Conservation (phyloP, 2,329 filamentous ascomycete genomes). For the Talaromyces atroroseus region DNA sequence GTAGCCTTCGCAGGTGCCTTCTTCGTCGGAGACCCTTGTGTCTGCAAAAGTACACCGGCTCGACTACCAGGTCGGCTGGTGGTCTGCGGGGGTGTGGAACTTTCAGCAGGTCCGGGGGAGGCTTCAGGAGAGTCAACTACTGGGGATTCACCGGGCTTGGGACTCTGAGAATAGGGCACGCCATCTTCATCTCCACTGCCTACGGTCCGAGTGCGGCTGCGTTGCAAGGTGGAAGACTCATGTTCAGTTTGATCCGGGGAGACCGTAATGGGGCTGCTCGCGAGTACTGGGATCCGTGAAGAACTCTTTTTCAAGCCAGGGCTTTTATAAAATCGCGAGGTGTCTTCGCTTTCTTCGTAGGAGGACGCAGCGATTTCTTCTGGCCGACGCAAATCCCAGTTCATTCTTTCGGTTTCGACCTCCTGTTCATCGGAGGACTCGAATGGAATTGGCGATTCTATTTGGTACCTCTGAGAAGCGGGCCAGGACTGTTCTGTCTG, state of each 20-base stretch:
- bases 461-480: slow-evolving; percentile 23
- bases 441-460: slow-evolving; percentile 29
- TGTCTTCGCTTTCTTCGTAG: slow-evolving; percentile 25
- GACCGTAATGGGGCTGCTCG: slow-evolving; percentile 71
- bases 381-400: slow-evolving; percentile 69
- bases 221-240: slow-evolving; percentile 57
- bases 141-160: slow-evolving; percentile 59
- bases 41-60: slow-evolving; percentile 19
- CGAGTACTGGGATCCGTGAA: slow-evolving; percentile 83
- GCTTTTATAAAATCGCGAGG: slow-evolving; percentile 48
- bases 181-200: slow-evolving; percentile 57
- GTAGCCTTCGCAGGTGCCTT: slow-evolving; percentile 25
- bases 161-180: slow-evolving; percentile 55
- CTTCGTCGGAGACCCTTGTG: slow-evolving; percentile 27
- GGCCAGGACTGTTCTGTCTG: slow-evolving; percentile 30
- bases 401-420: slow-evolving; percentile 41
- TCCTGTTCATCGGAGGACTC: slow-evolving; percentile 35
- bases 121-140: slow-evolving; percentile 19
- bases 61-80: slow-evolving; percentile 26
- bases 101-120: slow-evolving; percentile 19
- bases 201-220: slow-evolving; percentile 52
- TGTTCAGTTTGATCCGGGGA: slow-evolving; percentile 67
- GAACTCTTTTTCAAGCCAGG: slow-evolving; percentile 54
- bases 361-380: slow-evolving; percentile 64
- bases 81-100: slow-evolving; percentile 18